Evolutionary conservation across 768 basidiomycete species (phyloP).

Genomic region (Psilocybe subaeruginosa): DNA sequence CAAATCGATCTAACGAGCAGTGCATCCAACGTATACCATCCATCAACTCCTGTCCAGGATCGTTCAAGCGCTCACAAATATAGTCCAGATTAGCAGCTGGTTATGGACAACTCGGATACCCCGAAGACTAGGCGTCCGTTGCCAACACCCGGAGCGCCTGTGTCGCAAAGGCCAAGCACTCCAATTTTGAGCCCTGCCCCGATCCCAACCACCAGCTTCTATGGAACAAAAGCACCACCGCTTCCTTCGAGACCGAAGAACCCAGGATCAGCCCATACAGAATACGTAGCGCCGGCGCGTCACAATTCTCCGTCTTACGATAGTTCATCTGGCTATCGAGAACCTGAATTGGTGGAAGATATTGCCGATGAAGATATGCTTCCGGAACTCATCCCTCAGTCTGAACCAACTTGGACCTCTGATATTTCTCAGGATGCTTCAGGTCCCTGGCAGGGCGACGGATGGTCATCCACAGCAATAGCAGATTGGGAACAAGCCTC

Average conservation of each 20-base stretch:
- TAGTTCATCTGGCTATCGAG: conserved; percentile 44
- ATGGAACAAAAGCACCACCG: conserved; percentile 37
- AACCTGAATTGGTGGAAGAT: conserved; percentile 59
- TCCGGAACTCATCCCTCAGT: conserved; percentile 42
- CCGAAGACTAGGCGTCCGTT: conserved; percentile 49
- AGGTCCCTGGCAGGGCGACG: conserved; percentile 19
- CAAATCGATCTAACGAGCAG: not conserved
- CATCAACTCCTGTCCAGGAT: not conserved
- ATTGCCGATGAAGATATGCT: conserved; percentile 33
- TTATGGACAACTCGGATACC: conserved; percentile 53
- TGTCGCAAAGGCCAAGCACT: conserved; percentile 42
- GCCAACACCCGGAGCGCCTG: conserved; percentile 42
- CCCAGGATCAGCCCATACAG: conserved; percentile 47
- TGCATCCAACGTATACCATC: not conserved
- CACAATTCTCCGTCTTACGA: conserved; percentile 31
- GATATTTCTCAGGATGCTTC: conserved; percentile 4
- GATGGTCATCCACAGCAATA: conserved; percentile 19
- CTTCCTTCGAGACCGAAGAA: conserved; percentile 40
- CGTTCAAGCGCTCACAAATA: not conserved
- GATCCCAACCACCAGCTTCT: conserved; percentile 41
- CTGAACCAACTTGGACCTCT: conserved; percentile 22
- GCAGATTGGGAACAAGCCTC: conserved; percentile 11
- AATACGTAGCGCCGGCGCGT: conserved; percentile 39
- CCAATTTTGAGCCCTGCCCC: conserved; percentile 35
- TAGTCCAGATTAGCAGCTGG: not conserved